phyloP scores from a whole-genome alignment of 345 rosid genomes.

The thale cress (Arabidopsis thaliana) region TAIR10.1 NC_003070.9:28424001-28424500 shows the following conservation, averaged over 20 bases:
- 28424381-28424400: slow-evolving; percentile 37
- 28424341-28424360: background rate
- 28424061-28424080: slow-evolving; percentile 50
- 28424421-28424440: slow-evolving; percentile 70
- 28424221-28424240: background rate
- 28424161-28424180: slow-evolving; percentile 85
- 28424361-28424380: background rate
- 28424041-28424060: background rate
- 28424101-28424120: slow-evolving; percentile 70
- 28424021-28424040: background rate
- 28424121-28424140: slow-evolving; percentile 62
- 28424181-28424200: background rate
- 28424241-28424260: slow-evolving; percentile 41
- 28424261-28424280: slow-evolving; percentile 74
- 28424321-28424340: background rate
- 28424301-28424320: slow-evolving; percentile 76
- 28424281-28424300: slow-evolving; percentile 70
- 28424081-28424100: slow-evolving; percentile 83
- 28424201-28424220: background rate
- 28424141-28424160: slow-evolving; percentile 59
- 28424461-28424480: slow-evolving; percentile 51
- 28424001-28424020: background rate
- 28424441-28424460: slow-evolving; percentile 82
- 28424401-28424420: slow-evolving; percentile 83
- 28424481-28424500: background rate